These are phyloP conservation scores for Cenococcum geophilum DNA, from an alignment of 495 filamentous ascomycete genomes.

Conservation along the genomic window DNA sequence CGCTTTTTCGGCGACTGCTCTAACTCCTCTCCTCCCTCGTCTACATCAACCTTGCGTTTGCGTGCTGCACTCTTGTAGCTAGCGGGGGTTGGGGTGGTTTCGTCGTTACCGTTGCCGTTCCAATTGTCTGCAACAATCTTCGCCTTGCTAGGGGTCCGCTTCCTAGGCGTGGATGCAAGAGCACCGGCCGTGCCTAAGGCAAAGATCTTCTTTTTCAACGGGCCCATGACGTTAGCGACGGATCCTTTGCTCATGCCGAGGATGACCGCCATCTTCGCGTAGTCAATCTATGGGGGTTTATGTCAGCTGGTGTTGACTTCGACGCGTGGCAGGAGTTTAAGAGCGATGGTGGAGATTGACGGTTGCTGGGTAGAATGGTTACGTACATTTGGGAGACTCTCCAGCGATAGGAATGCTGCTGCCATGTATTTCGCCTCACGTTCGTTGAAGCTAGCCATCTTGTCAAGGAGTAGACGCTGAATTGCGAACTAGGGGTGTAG, in stretches of 20 bases:
- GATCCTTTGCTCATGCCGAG: constrained; percentile 12
- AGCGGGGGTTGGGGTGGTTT: too few species aligned
- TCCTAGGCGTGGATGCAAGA: neutral
- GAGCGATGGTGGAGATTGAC: neutral
- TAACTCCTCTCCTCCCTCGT: neutral
- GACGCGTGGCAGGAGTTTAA: neutral
- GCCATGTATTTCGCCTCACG: neutral
- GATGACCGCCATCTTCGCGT: constrained; percentile 3
- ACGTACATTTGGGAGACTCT: neutral
- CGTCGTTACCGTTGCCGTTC: too few species aligned
- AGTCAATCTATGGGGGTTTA: constrained; percentile 7
- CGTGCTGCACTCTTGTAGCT: too few species aligned
- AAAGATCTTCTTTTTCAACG: constrained; percentile 4
- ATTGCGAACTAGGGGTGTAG: neutral
- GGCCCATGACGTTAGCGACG: constrained; percentile 2
- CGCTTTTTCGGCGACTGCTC: neutral
- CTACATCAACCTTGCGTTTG: neutral
- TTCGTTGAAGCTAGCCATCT: neutral
- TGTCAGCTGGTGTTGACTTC: neutral
- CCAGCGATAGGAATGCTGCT: neutral
- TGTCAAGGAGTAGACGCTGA: neutral
- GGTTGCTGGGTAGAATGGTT: neutral
- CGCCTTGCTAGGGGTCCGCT: neutral
- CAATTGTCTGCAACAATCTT: neutral
- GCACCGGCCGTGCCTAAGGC: neutral